Evolutionary conservation across 768 basidiomycete species (phyloP).

Genomic region (Naganishia randhawae): DNA sequence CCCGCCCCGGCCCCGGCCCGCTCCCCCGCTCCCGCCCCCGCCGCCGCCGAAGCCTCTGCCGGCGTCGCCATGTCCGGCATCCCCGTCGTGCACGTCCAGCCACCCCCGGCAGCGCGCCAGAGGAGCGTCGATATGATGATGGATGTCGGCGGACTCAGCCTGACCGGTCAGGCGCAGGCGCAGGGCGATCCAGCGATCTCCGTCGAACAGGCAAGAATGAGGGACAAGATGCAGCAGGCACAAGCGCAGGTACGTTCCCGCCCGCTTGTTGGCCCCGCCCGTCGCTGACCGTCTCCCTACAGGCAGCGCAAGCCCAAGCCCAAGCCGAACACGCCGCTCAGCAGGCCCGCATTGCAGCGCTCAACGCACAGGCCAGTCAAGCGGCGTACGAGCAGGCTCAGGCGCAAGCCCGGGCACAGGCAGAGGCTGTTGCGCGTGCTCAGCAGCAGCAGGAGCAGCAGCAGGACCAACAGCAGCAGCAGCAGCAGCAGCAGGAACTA

Average conservation of each 20-base stretch:
- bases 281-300: neutral
- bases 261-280: neutral
- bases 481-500: neutral
- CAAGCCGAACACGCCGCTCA: slow-evolving; percentile 47
- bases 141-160: slow-evolving; percentile 35
- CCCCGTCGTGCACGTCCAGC: neutral
- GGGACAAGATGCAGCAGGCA: slow-evolving; percentile 49
- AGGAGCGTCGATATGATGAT: slow-evolving; percentile 49
- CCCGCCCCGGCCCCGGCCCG: neutral
- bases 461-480: slow-evolving; percentile 6
- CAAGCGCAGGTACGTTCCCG: slow-evolving; percentile 42
- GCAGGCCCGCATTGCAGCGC: slow-evolving; percentile 48
- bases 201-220: slow-evolving; percentile 42
- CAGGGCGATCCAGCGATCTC: neutral
- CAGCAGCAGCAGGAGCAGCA: neutral
- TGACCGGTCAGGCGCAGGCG: slow-evolving; percentile 16
- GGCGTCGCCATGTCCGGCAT: slow-evolving; percentile 20
- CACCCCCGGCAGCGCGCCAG: neutral
- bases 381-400: slow-evolving; percentile 43
- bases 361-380: slow-evolving; percentile 49
- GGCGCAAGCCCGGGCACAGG: neutral
- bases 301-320: slow-evolving; percentile 48
- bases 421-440: neutral
- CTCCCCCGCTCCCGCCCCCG: neutral
- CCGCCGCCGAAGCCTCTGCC: slow-evolving; percentile 6